These are phyloP conservation scores for Capronia coronata DNA, from an alignment of 2,329 filamentous ascomycete genomes.

Conservation along the genomic window DNA sequence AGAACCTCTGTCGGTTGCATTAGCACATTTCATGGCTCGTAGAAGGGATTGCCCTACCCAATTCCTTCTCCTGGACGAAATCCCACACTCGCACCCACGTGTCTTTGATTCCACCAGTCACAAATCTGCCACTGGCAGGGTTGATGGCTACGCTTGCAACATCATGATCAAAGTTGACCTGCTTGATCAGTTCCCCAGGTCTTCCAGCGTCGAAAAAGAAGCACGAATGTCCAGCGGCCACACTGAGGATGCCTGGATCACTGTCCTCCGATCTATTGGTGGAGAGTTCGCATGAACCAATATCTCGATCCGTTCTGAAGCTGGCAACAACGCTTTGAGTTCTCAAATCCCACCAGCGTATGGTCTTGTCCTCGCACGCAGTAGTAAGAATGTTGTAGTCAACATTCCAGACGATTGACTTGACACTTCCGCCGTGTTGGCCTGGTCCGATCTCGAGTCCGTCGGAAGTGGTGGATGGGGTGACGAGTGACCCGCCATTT, in stretches of 20 bases:
- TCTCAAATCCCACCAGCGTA: slow-evolving; percentile 91
- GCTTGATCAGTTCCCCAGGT: slow-evolving; percentile 68
- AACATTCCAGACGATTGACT: slow-evolving; percentile 89
- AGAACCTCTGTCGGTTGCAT: slow-evolving; percentile 61
- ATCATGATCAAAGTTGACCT: slow-evolving; percentile 70
- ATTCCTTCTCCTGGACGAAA: slow-evolving; percentile 73
- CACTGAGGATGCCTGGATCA: slow-evolving; percentile 69
- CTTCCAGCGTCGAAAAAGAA: slow-evolving; percentile 80
- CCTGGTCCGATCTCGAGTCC: slow-evolving; percentile 72
- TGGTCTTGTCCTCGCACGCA: slow-evolving; percentile 79
- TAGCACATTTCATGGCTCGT: slow-evolving; percentile 18
- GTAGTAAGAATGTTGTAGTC: slow-evolving; percentile 86
- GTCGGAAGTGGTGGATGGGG: slow-evolving; percentile 34
- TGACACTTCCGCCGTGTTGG: slow-evolving; percentile 80
- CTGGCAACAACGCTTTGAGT: slow-evolving; percentile 68
- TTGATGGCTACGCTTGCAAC: slow-evolving; percentile 88
- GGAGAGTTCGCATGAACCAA: slow-evolving; percentile 88
- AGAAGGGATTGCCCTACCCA: slow-evolving; percentile 49
- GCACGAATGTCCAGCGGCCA: slow-evolving; percentile 87
- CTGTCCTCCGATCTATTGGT: slow-evolving; percentile 57
- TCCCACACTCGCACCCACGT: slow-evolving; percentile 96
- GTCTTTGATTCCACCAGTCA: slow-evolving; percentile 84
- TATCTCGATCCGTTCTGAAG: slow-evolving; percentile 71
- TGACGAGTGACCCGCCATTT: slow-evolving; percentile 35
- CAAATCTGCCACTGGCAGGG: slow-evolving; percentile 69